Base-by-base conservation (phyloP, 176 grass and related monocot species). In the Cenchrus purpureus region DNA sequence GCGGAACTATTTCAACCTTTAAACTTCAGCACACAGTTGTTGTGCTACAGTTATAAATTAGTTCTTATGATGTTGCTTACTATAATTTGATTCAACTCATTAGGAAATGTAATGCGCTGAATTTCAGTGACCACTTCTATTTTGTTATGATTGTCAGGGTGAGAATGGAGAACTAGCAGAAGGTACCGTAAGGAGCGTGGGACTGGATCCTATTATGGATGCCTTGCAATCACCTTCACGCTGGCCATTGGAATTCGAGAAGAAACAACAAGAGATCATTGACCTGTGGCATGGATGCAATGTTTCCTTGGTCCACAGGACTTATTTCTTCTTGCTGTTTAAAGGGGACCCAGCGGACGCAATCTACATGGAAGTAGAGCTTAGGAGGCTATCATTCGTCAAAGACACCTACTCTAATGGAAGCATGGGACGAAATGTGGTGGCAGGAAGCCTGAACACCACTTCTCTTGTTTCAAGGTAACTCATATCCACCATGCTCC, bases 341-440 rank as follows among this genome's bases (percentile, higher is more conserved):
- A 95, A 94, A 94, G 97, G 97, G 52, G 97, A 98, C 77, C 87
- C 93, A 69, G 83, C 93, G 34, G 97, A 98, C 15, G 91, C 93
- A 8, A 98, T 98, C 82, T 98, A 98, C 83, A 92, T 98, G 97
- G 97, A 98, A 88, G 97, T 98, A 78, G 97, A 98, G 84, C 84
- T 94, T 46, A 86, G 93, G 65, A 88, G 97, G 60, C 49, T 95
- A 71, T 94, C 87, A 32, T 98, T 98, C 66, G 82, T 98, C 28
- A 98, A 92, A 66, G 87, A 78, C 56, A 82, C 88, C 14, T 92
- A 91, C 68, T 79, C 87, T 58, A 74, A 72, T 12, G 87, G 86
- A 81, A 76, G 83, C 11, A 84, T 84, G 81, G 86, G 89, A 82
- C 88, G 65, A 65, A 80, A 87, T 20, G 77, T 54, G 14, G 78